Evolutionary conservation across 139 green algal species (phyloP).

Genomic region (Nannochloris sp.): DNA sequence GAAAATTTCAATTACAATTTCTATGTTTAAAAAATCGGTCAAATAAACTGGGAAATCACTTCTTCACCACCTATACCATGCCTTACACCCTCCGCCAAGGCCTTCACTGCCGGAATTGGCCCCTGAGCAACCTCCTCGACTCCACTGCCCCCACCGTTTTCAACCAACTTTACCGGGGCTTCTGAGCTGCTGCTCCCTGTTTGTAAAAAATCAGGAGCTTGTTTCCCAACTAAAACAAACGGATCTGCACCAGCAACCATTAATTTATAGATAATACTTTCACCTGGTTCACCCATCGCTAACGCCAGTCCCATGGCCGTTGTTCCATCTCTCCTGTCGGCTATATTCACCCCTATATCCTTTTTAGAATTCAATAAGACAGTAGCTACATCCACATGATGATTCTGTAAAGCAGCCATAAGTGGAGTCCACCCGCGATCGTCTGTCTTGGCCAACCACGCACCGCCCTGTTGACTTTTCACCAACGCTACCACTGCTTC

Average conservation of each 20-base stretch:
- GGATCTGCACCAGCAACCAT: not conserved
- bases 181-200: not conserved
- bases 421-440: not conserved
- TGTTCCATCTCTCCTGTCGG: not conserved
- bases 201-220: not conserved
- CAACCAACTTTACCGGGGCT: too few relatives aligned
- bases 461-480: not conserved
- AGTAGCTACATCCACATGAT: not conserved
- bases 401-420: not conserved
- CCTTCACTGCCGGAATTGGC: too few relatives aligned
- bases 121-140: too few relatives aligned
- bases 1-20: not conserved
- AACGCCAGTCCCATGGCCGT: not conserved
- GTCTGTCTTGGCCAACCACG: not conserved
- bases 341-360: not conserved
- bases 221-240: not conserved
- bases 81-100: too few relatives aligned
- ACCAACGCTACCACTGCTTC: not conserved
- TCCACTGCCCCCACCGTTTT: too few relatives aligned
- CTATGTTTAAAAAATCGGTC: not conserved
- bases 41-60: not conserved
- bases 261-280: not conserved
- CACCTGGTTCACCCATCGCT: too few relatives aligned
- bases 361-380: not conserved
- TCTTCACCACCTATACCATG: not conserved